Evolutionary conservation across 169 alveolate genomes (phyloP).

Genomic region (Plasmodium blacklocki): DNA sequence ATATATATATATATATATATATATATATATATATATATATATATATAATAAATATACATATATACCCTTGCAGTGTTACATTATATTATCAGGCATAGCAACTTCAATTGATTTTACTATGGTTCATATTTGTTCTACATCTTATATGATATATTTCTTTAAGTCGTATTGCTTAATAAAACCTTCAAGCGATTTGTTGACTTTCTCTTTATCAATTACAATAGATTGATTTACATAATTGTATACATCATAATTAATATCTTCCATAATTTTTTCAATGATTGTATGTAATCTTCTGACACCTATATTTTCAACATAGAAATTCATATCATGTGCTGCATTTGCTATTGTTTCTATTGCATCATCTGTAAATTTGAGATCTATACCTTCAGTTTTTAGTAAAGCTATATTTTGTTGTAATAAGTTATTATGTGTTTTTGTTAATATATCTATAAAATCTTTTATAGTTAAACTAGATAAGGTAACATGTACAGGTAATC

Average conservation of each 20-base stretch:
- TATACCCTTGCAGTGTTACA: neutral
- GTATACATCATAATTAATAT: slow-evolving; percentile 55
- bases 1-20: neutral
- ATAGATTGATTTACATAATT: slow-evolving; percentile 49
- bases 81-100: neutral
- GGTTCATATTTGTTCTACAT: neutral
- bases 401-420: slow-evolving; percentile 87
- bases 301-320: slow-evolving; percentile 90
- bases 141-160: slow-evolving; percentile 51
- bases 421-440: slow-evolving; percentile 87
- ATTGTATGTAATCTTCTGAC: slow-evolving; percentile 93
- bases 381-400: slow-evolving; percentile 88
- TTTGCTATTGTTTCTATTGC: slow-evolving; percentile 80
- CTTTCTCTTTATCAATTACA: slow-evolving; percentile 58
- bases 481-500: slow-evolving; percentile 91
- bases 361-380: slow-evolving; percentile 83
- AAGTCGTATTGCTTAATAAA: slow-evolving; percentile 71
- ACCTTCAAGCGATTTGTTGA: slow-evolving; percentile 60
- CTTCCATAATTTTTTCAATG: slow-evolving; percentile 85
- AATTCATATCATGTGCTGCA: slow-evolving; percentile 87
- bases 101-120: neutral
- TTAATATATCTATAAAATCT: slow-evolving; percentile 87
- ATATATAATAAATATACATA: neutral
- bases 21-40: neutral
- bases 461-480: slow-evolving; percentile 85